These are phyloP conservation scores for Anthostomella pinea DNA, from an alignment of 2,329 filamentous ascomycete species.

Conservation along the genomic window DNA sequence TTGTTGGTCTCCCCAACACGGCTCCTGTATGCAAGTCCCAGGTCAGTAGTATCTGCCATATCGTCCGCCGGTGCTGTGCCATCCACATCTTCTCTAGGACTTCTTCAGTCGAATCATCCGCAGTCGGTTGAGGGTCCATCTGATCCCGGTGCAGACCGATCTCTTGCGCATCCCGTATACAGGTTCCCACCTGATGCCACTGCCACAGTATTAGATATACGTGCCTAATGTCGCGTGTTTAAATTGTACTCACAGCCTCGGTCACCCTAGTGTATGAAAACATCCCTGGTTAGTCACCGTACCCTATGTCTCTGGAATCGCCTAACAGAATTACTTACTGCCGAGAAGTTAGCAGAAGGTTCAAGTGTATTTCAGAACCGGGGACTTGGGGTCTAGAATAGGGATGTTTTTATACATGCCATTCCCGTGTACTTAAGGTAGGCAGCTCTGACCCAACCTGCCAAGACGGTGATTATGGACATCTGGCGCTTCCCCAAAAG, in stretches of 20 bases:
- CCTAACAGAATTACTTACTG: too few species aligned
- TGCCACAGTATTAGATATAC: slow-evolving; percentile 24
- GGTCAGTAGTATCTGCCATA: slow-evolving; percentile 53
- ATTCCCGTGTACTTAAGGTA: slow-evolving; percentile 59
- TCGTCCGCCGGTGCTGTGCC: slow-evolving; percentile 51
- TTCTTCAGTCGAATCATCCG: slow-evolving; percentile 43
- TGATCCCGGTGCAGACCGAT: slow-evolving; percentile 57
- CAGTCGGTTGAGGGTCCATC: slow-evolving; percentile 47
- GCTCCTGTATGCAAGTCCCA: slow-evolving; percentile 56
- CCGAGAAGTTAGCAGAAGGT: too few species aligned
- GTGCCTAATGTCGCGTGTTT: too few species aligned
- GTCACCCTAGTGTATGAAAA: too few species aligned
- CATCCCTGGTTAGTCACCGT: too few species aligned
- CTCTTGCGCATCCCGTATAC: slow-evolving; percentile 61
- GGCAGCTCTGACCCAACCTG: slow-evolving; percentile 53
- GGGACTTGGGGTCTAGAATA: too few species aligned
- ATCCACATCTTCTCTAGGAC: slow-evolving; percentile 57
- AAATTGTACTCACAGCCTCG: slow-evolving; percentile 53
- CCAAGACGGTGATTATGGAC: slow-evolving; percentile 54
- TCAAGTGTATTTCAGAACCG: too few species aligned
- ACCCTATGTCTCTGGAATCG: too few species aligned
- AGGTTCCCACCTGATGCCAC: slow-evolving; percentile 55
- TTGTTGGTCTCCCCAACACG: slow-evolving; percentile 54
- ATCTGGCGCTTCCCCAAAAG: slow-evolving; percentile 57
- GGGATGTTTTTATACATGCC: too few species aligned